Conservation (phyloP, 2,329 filamentous ascomycete species). For the Fusarium acutatum region DNA sequence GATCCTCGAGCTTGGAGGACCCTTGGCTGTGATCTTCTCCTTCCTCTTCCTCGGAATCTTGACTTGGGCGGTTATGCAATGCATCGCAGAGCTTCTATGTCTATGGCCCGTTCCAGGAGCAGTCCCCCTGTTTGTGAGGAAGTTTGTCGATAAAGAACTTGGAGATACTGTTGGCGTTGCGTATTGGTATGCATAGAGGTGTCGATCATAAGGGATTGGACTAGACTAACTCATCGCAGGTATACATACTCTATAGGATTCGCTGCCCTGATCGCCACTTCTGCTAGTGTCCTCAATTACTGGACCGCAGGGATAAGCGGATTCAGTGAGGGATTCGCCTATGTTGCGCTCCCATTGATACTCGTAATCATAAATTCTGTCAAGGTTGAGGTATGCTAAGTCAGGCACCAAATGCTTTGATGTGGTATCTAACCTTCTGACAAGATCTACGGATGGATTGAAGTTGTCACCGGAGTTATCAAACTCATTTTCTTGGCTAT, state of each 20-base stretch:
- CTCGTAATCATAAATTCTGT: neutral
- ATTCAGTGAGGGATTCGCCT: neutral
- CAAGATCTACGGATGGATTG: neutral
- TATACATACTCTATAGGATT: neutral
- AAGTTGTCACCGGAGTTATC: neutral
- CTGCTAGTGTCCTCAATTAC: neutral
- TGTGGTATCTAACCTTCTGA: neutral
- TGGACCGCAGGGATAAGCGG: neutral
- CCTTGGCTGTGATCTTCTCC: neutral
- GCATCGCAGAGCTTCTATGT: neutral
- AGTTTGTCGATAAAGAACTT: neutral
- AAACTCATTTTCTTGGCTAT: neutral
- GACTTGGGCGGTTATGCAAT: neutral
- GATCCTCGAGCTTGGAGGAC: neutral
- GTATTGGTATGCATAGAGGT: neutral
- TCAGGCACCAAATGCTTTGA: fast-evolving
- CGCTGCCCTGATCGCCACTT: neutral
- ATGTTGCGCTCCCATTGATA: neutral
- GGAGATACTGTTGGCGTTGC: neutral
- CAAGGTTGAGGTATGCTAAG: neutral
- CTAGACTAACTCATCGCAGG: neutral
- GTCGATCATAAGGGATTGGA: neutral
- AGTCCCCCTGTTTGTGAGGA: neutral
- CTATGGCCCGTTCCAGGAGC: neutral
- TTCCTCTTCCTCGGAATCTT: neutral